phyloP scores from a whole-genome alignment of 169 alveolate genomes.

The Plasmodium coatneyi region DNA sequence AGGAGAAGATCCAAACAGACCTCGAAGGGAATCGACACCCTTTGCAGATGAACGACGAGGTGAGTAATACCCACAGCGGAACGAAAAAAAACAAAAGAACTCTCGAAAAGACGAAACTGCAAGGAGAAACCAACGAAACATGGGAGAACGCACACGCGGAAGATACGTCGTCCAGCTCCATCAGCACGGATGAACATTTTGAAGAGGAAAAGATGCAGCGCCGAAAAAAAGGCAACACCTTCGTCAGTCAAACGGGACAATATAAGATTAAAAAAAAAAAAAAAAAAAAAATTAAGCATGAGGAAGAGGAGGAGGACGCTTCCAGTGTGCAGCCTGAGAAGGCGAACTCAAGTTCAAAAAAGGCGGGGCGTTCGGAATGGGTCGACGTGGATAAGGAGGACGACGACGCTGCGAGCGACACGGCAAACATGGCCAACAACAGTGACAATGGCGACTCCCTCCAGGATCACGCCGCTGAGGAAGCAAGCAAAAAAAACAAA shows the following conservation, averaged over 20 bases:
- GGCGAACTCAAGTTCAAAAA: background rate
- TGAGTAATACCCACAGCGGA: background rate
- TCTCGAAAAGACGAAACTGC: background rate
- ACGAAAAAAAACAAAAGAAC: background rate
- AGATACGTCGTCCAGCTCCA: background rate
- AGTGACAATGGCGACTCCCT: background rate
- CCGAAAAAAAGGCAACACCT: background rate
- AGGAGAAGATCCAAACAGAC: background rate
- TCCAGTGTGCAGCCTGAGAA: background rate
- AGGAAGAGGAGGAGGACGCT: background rate
- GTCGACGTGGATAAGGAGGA: background rate
- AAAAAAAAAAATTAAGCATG: background rate
- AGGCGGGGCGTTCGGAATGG: background rate
- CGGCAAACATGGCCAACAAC: background rate
- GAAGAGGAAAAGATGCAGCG: background rate
- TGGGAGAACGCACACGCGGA: background rate
- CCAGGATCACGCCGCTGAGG: background rate
- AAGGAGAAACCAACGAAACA: background rate
- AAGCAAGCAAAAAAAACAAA: background rate
- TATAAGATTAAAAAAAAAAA: background rate
- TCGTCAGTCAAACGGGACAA: background rate
- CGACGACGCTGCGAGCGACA: background rate
- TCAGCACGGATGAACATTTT: background rate
- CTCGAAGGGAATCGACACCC: background rate
- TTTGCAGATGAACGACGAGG: background rate